These are phyloP conservation scores for Phoenix dactylifera DNA, from an alignment of 176 grass and related monocot genomes.

Conservation along the genomic window DNA sequence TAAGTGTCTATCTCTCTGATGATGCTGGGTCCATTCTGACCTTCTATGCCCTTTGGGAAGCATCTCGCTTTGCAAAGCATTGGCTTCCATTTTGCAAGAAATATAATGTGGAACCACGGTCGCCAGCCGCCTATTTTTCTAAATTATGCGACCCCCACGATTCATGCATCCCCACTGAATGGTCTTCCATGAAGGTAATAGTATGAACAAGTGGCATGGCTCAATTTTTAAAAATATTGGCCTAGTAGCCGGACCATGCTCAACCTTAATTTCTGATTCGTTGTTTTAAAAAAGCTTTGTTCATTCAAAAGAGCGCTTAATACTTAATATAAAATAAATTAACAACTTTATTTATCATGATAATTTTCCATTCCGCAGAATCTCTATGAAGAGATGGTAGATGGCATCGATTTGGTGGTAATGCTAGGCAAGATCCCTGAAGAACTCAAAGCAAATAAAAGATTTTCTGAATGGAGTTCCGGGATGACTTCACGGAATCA, in stretches of 20 bases:
- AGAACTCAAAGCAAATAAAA: slow-evolving; percentile 13
- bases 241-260: too few species aligned
- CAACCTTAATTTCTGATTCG: too few species aligned
- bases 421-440: slow-evolving; percentile 34
- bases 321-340: too few species aligned
- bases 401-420: slow-evolving; percentile 32
- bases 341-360: not conserved
- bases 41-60: slow-evolving; percentile 65
- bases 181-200: slow-evolving; percentile 32
- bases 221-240: too few species aligned
- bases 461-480: slow-evolving; percentile 44
- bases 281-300: too few species aligned
- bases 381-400: slow-evolving; percentile 43
- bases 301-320: too few species aligned
- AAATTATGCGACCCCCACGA: slow-evolving; percentile 16
- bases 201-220: too few species aligned
- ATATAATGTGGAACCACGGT: slow-evolving; percentile 51
- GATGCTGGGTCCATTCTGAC: slow-evolving; percentile 58
- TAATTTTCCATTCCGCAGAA: slow-evolving; percentile 24
- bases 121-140: slow-evolving; percentile 48
- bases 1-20: slow-evolving; percentile 68
- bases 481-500: slow-evolving; percentile 38
- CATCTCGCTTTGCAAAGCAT: slow-evolving; percentile 36
- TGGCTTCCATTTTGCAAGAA: slow-evolving; percentile 73
- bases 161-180: slow-evolving; percentile 20